A percentile compares a stretch with the other conserved stretches of the same genome.
These are phyloP conservation scores for Brassica rapa DNA, from an alignment of 345 rosid species.

Conservation along the genomic window DNA sequence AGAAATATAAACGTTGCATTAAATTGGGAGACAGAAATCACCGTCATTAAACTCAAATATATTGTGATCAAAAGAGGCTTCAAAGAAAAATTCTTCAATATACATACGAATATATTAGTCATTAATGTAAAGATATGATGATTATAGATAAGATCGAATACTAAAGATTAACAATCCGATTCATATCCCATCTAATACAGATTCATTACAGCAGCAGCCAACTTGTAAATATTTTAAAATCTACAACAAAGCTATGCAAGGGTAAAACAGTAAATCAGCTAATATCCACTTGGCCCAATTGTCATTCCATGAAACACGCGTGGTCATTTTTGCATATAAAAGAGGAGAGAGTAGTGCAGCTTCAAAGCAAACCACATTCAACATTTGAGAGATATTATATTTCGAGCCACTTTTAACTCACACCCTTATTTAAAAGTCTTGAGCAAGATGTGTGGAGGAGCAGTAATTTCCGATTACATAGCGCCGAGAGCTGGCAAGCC, in stretches of 20 bases:
- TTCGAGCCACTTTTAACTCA: neutral
- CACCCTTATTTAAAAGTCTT: neutral
- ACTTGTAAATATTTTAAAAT: neutral
- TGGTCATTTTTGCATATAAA: conserved; percentile 2
- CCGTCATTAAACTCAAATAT: conserved; percentile 1
- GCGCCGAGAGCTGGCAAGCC: conserved; percentile 17
- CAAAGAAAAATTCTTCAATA: neutral
- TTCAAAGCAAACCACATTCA: neutral
- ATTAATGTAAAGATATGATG: neutral
- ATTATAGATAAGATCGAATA: conserved; percentile 22
- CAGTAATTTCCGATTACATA: conserved; percentile 50
- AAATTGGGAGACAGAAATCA: neutral
- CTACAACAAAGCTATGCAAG: neutral
- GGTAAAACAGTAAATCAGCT: neutral
- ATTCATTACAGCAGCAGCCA: neutral
- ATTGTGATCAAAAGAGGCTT: neutral
- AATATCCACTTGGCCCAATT: conserved; percentile 12
- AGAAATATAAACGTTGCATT: neutral
- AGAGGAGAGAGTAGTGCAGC: neutral
- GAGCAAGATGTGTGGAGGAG: conserved; percentile 74
- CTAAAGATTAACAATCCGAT: neutral
- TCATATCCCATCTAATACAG: neutral
- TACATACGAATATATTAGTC: neutral
- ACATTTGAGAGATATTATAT: neutral
- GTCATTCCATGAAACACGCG: neutral